These are phyloP conservation scores for Wallacemonas collosoma DNA, from an alignment of 208 protist genomes.

Conservation along the genomic window DNA sequence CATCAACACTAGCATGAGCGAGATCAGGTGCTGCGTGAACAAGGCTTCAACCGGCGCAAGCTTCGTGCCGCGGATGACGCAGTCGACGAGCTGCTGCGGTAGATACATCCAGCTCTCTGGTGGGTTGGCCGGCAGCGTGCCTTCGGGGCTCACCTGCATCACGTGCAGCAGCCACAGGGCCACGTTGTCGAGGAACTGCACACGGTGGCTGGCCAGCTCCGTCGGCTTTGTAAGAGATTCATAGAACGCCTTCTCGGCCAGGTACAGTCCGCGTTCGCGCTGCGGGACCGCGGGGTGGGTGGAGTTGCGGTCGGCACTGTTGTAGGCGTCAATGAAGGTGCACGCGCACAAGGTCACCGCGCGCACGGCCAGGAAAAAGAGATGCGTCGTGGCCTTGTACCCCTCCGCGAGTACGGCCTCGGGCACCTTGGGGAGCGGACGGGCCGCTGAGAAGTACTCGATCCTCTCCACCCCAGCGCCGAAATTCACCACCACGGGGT, in stretches of 20 bases:
- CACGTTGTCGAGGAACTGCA: slow-evolving; percentile 73
- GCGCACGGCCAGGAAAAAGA: slow-evolving; percentile 83
- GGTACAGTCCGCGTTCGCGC: slow-evolving; percentile 47
- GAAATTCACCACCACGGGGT: slow-evolving; percentile 52
- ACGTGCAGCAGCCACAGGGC: slow-evolving; percentile 80
- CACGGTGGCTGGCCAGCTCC: slow-evolving; percentile 43
- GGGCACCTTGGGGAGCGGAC: slow-evolving; percentile 52
- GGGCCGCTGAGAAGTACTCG: slow-evolving; percentile 53
- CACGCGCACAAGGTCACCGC: slow-evolving; percentile 51
- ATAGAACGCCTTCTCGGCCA: slow-evolving; percentile 58
- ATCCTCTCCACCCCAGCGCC: slow-evolving; percentile 76
- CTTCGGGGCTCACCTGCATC: slow-evolving; percentile 55
- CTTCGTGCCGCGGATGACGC: slow-evolving; percentile 64
- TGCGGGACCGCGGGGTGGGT: slow-evolving; percentile 49
- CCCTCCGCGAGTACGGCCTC: slow-evolving; percentile 14
- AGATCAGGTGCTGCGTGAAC: slow-evolving; percentile 67
- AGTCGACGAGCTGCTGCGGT: slow-evolving; percentile 85
- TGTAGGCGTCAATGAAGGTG: slow-evolving; percentile 70
- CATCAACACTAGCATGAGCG: slow-evolving; percentile 90
- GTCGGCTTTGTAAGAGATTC: slow-evolving; percentile 59
- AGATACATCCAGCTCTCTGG: slow-evolving; percentile 78
- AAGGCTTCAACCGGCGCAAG: slow-evolving; percentile 59
- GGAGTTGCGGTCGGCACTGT: slow-evolving; percentile 44
- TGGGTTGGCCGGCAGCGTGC: slow-evolving; percentile 43
- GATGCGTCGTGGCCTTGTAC: slow-evolving; percentile 71